Evolutionary conservation across 441 rosid species (phyloP), one percentile per base, ranked within the genome.

Genomic region (Jatropha multifida): DNA sequence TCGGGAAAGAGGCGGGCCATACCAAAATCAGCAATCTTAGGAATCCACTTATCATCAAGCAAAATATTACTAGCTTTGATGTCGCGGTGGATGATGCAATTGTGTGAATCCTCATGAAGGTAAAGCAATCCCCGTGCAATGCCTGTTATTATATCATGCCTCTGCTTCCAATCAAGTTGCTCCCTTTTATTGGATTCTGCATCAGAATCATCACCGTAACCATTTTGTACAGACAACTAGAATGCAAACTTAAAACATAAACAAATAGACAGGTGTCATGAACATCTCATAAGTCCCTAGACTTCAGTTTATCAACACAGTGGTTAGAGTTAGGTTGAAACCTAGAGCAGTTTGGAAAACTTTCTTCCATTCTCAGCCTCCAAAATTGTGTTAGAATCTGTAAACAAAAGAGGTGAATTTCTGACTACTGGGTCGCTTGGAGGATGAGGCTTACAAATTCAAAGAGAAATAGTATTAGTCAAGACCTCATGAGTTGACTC

Each of bases 1-100:
- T 95, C 99, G 1, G 94, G 94, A 79, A 88, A 95, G 73, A 95
- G 97, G n/a, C 99, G 97, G 41, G 98, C 99, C 99, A 95, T 88
- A 68, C 99, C 99, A 40, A 95, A 95, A 86, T 95, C 99, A 14
- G 97, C 97, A 40, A 95, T 95, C 89, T 95, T 95, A 6, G 99
- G 94, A 71, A 85, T 80, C 99, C 98, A 95, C 74, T 93, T 95
- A 26, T 92, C 96, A 37, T 95, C 99, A 0, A 95, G 93, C 73
- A 95, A 85, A 77, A 95, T 85, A 79, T 95, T 95, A 67, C 99
- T 93, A 20, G 96, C 97, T 82, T 94, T 94, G 59, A 94, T 94
- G 63, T 94, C 99, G 0, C 98, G 90, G 64, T 95, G 99, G 87
- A 95, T 92, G 65, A 95, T 95, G 72, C 92, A 87, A 65, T 78